Evolutionary conservation across 2,329 filamentous ascomycete genomes (phyloP).

Genomic region (Chaetomiaceae sp.): DNA sequence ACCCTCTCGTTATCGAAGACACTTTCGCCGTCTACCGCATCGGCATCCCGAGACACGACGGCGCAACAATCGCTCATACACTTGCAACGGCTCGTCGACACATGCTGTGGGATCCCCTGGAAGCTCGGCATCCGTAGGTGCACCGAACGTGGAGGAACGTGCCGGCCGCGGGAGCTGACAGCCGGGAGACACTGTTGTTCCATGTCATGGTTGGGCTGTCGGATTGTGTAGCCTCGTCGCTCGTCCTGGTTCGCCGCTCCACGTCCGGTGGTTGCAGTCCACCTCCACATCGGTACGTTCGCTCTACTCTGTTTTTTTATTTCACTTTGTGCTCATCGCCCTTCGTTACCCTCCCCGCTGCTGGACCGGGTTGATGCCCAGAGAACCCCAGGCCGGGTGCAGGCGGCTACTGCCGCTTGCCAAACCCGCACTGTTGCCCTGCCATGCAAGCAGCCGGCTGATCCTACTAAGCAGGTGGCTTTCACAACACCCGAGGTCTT

Average conservation of each 20-base stretch:
- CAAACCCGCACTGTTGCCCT: neutral
- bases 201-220: constrained; percentile 41
- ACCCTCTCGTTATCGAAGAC: constrained; percentile 7
- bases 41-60: constrained; percentile 17
- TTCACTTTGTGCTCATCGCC: constrained; percentile 16
- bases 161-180: constrained; percentile 36
- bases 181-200: constrained; percentile 34
- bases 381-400: constrained; percentile 1
- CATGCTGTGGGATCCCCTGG: constrained; percentile 19
- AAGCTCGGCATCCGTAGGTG: constrained; percentile 24
- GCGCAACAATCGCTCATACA: constrained; percentile 1
- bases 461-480: constrained; percentile 12
- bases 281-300: constrained; percentile 39
- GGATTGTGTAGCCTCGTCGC: constrained; percentile 39
- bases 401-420: constrained; percentile 1
- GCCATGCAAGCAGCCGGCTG: constrained; percentile 16
- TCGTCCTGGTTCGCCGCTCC: constrained; percentile 37
- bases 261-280: constrained; percentile 30
- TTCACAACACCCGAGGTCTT: constrained; percentile 15
- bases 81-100: constrained; percentile 4
- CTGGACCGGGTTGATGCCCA: neutral
- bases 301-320: constrained; percentile 21
- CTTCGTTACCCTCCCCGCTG: neutral
- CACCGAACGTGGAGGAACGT: constrained; percentile 28
- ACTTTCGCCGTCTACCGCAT: constrained; percentile 10